These are phyloP conservation scores for Hibiscus tridactylites DNA, from an alignment of 345 rosid genomes.

Conservation along the genomic window DNA sequence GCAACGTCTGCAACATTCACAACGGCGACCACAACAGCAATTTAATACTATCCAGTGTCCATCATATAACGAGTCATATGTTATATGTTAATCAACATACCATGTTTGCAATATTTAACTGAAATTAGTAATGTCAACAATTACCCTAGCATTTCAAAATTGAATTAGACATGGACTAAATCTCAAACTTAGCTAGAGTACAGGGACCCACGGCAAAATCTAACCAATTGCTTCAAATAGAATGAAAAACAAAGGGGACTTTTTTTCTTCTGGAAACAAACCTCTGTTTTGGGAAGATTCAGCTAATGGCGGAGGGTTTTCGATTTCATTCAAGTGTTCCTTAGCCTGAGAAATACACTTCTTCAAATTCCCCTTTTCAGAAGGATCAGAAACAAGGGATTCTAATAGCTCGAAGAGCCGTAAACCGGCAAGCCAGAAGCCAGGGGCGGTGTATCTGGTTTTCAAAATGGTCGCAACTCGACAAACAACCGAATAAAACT, in stretches of 20 bases:
- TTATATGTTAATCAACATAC: background rate
- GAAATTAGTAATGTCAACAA: background rate
- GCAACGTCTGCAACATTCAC: too few species aligned
- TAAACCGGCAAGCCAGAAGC: slow-evolving; percentile 78
- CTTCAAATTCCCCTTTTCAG: slow-evolving; percentile 60
- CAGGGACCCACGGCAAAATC: background rate
- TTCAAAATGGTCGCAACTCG: slow-evolving; percentile 75
- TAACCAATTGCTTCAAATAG: background rate
- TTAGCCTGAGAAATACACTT: slow-evolving; percentile 59
- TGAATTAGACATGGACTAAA: background rate
- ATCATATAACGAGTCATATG: too few species aligned
- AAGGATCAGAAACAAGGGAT: slow-evolving; percentile 37
- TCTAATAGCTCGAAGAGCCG: slow-evolving; percentile 63
- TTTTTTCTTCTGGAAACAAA: slow-evolving; percentile 9
- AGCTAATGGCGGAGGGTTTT: slow-evolving; percentile 25
- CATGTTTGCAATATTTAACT: background rate
- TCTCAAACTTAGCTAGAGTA: background rate
- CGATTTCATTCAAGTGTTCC: slow-evolving; percentile 45
- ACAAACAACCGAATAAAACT: slow-evolving; percentile 70
- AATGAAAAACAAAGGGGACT: background rate
- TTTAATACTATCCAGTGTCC: too few species aligned
- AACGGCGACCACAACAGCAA: too few species aligned
- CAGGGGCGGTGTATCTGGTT: slow-evolving; percentile 76
- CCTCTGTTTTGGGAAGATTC: slow-evolving; percentile 33
- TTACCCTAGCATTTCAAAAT: background rate